Evolutionary conservation across 2,329 filamentous ascomycete species (phyloP).

Genomic region (Alternaria tenuissima): DNA sequence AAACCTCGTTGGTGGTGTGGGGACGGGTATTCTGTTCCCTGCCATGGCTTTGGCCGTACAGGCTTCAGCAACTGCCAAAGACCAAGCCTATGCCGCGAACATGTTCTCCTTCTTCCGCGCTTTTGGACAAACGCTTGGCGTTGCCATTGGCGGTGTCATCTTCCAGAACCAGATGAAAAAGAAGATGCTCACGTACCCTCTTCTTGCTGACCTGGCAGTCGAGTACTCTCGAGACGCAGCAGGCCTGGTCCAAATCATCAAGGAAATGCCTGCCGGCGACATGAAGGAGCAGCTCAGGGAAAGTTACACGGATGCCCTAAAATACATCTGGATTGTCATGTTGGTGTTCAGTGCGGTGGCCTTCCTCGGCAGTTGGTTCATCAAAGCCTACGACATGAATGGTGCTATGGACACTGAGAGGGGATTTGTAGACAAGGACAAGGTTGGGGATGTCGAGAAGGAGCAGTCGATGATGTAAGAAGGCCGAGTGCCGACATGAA

Average conservation of each 20-base stretch:
- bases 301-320: slow-evolving; percentile 63
- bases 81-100: slow-evolving; percentile 68
- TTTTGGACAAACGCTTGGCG: slow-evolving; percentile 71
- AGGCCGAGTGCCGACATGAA: not conserved
- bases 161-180: slow-evolving; percentile 72
- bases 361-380: slow-evolving; percentile 61
- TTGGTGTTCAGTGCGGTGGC: slow-evolving; percentile 61
- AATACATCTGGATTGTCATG: slow-evolving; percentile 65
- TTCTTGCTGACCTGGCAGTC: slow-evolving; percentile 58
- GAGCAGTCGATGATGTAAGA: slow-evolving; percentile 9
- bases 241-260: slow-evolving; percentile 66
- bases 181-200: slow-evolving; percentile 59
- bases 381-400: slow-evolving; percentile 58
- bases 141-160: slow-evolving; percentile 72
- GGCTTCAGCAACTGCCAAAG: slow-evolving; percentile 63
- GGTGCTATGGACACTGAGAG: slow-evolving; percentile 59
- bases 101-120: slow-evolving; percentile 73
- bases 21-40: slow-evolving; percentile 71
- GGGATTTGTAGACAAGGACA: slow-evolving; percentile 54
- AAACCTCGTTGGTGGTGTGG: slow-evolving; percentile 67
- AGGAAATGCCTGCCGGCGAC: slow-evolving; percentile 58
- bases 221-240: slow-evolving; percentile 66
- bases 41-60: slow-evolving; percentile 71
- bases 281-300: slow-evolving; percentile 54
- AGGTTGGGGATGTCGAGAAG: slow-evolving; percentile 32